These are phyloP conservation scores for Ascochyta pisi DNA, from an alignment of 2,329 filamentous ascomycete genomes.

Conservation along the genomic window DNA sequence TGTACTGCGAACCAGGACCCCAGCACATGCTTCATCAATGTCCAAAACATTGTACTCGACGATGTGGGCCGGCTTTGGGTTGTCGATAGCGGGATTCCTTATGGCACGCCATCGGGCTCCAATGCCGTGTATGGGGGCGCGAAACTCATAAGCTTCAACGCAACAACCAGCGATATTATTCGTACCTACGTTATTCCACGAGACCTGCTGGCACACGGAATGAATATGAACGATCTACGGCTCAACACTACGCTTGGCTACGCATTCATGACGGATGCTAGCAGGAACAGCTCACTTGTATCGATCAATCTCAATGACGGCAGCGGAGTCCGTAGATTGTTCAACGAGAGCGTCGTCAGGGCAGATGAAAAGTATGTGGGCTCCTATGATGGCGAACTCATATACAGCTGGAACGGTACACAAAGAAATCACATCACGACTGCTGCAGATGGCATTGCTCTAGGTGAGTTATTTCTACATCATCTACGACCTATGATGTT, in stretches of 20 bases:
- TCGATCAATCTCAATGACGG: slow-evolving; percentile 50
- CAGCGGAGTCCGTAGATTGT: slow-evolving; percentile 45
- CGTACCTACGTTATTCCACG: slow-evolving; percentile 50
- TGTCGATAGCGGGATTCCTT: slow-evolving; percentile 51
- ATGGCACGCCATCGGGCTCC: slow-evolving; percentile 31
- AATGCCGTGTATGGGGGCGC: slow-evolving; percentile 44
- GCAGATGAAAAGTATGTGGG: slow-evolving; percentile 52
- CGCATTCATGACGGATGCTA: slow-evolving; percentile 53
- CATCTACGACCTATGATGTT: not conserved
- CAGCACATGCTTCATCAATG: slow-evolving; percentile 55
- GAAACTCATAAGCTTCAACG: slow-evolving; percentile 54
- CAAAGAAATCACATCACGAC: slow-evolving; percentile 38
- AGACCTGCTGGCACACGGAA: slow-evolving; percentile 42
- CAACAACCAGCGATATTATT: slow-evolving; percentile 39
- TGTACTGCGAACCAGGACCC: slow-evolving; percentile 49
- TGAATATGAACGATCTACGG: slow-evolving; percentile 53
- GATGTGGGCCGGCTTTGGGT: slow-evolving; percentile 50
- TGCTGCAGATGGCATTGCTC: slow-evolving; percentile 49
- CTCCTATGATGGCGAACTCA: slow-evolving; percentile 45
- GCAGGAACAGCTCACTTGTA: slow-evolving; percentile 47
- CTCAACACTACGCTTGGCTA: slow-evolving; percentile 55
- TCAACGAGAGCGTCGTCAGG: slow-evolving; percentile 46
- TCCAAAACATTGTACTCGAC: slow-evolving; percentile 55
- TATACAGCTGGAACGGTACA: slow-evolving; percentile 49
- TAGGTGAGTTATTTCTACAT: slow-evolving; percentile 22